Conservation (phyloP, 371 early-diverging fungal species). For the Dentiscutata heterogama region DNA sequence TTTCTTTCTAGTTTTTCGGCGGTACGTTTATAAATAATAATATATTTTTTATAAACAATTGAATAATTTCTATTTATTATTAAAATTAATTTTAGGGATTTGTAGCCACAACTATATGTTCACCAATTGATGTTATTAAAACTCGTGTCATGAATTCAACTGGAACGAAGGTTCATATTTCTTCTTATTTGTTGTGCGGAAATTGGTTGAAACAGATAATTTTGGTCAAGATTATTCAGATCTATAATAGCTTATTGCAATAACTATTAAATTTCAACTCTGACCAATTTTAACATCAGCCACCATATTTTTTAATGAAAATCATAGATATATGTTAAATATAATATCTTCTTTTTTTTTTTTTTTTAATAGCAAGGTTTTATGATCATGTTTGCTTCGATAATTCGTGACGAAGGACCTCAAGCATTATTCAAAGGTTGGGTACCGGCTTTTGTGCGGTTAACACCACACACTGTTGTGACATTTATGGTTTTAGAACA, state of each 20-base stretch:
- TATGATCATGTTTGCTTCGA: constrained; percentile 65
- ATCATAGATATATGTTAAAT: not conserved
- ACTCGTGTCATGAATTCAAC: constrained; percentile 86
- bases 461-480: constrained; percentile 90
- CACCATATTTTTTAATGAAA: not conserved
- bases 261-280: too few relatives aligned
- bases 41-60: not conserved
- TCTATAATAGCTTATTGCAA: too few relatives aligned
- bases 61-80: not conserved
- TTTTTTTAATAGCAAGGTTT: constrained; percentile 44
- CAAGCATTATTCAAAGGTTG: constrained; percentile 90
- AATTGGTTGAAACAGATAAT: too few relatives aligned
- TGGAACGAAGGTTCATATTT: constrained; percentile 50
- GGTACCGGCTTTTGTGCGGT: constrained; percentile 82
- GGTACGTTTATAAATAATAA: constrained; percentile 55
- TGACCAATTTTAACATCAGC: not conserved
- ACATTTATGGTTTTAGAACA: constrained; percentile 89
- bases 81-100: constrained; percentile 66
- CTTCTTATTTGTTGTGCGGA: too few relatives aligned
- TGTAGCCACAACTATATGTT: constrained; percentile 89
- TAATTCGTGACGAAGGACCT: constrained; percentile 77
- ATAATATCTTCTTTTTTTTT: not conserved
- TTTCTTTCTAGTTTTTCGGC: constrained; percentile 82
- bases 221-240: too few relatives aligned
- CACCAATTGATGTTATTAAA: constrained; percentile 92